Conservation (phyloP, 495 filamentous ascomycete species). For the Penicillium manginii region DNA sequence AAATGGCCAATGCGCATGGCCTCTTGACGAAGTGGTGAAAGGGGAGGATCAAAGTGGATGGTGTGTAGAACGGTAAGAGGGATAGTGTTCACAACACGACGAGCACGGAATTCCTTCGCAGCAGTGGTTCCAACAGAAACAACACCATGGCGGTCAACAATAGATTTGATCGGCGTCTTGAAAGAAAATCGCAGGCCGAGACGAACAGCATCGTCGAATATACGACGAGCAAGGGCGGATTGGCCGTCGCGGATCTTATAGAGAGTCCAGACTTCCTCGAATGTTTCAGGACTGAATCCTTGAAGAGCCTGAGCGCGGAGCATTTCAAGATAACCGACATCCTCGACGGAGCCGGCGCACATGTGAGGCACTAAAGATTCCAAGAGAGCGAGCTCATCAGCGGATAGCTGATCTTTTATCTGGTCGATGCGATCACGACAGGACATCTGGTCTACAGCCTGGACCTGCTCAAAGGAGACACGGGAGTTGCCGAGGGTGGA, state of each 20-base stretch:
- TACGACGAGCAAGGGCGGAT: slow-evolving; percentile 19
- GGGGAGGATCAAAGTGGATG: slow-evolving; percentile 29
- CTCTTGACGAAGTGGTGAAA: slow-evolving; percentile 19
- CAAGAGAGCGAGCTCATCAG: slow-evolving; percentile 22
- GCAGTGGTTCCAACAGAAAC: slow-evolving; percentile 3
- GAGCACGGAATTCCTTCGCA: slow-evolving; percentile 12
- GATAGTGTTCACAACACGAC: slow-evolving; percentile 26
- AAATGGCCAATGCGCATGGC: slow-evolving; percentile 26
- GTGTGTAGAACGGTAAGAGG: slow-evolving; percentile 25
- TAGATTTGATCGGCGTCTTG: slow-evolving; percentile 18
- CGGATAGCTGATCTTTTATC: slow-evolving; percentile 24
- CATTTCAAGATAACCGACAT: slow-evolving; percentile 23
- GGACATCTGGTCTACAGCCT: slow-evolving; percentile 24
- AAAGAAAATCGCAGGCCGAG: slow-evolving; percentile 25
- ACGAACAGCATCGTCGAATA: slow-evolving; percentile 21
- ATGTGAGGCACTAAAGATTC: slow-evolving; percentile 13
- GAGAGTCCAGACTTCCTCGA: slow-evolving; percentile 16
- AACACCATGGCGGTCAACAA: slow-evolving; percentile 13
- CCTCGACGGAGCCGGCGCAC: slow-evolving; percentile 21
- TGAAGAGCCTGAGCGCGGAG: slow-evolving; percentile 24
- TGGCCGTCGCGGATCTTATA: slow-evolving; percentile 27
- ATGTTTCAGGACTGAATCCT: slow-evolving; percentile 1
- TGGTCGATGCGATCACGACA: slow-evolving; percentile 27
- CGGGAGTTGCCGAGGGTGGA: slow-evolving; percentile 21
- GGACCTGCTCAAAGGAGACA: slow-evolving; percentile 10